Base-by-base conservation (phyloP, 768 basidiomycete genomes). In the Agaricus sinodeliciosus region DNA sequence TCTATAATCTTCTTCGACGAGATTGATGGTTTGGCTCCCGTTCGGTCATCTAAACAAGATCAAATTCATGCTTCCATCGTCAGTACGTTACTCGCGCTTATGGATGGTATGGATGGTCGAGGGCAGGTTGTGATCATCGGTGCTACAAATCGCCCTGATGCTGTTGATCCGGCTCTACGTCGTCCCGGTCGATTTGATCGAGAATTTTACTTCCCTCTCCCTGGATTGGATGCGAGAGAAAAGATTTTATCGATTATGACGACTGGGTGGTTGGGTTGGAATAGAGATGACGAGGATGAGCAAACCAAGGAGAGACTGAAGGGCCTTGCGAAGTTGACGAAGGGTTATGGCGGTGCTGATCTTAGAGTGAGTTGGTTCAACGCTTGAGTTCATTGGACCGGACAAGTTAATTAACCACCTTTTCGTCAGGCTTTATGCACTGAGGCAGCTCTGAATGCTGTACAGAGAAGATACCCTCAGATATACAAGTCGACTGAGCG, bases 1-100 rank as follows among this genome's bases (percentile, higher is more conserved):
- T 89, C 86, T 58, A 98, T 98, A 68, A 98, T 99, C 63, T 99
- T 99, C 73, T 98, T 99, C 66, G 96, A 99, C 64, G 96, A 99
- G 71, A 98, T 99, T 59, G 96, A 99, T 63, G 96, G 95, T 58
- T 82, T 99, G 16, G 96, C 96, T 11, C 96, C 96, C 1, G 95
- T 98, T 2, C 86, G 96, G 43, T 95, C 93, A n/a, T 90, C 91
- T 15, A 97, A 98, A 63, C 96, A 97, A 62, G 96, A 98, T 65
- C 95, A 99, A 68, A 97, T 98, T 51, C 96, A 98, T 64, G 96
- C 96, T 1, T 94, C 90, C 26, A 94, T 99, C 58, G 96, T 99
- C 6, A 92, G 90, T 47, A 98, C 96, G 0, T 76, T 98, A 8
- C 76, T 99, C 2, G 95, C 96, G 2, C 76, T 98, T 41, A 98